Evolutionary conservation across 2,329 filamentous ascomycete genomes (phyloP), one percentile per base, ranked within the genome.

Genomic region (Macrophomina phaseolina): DNA sequence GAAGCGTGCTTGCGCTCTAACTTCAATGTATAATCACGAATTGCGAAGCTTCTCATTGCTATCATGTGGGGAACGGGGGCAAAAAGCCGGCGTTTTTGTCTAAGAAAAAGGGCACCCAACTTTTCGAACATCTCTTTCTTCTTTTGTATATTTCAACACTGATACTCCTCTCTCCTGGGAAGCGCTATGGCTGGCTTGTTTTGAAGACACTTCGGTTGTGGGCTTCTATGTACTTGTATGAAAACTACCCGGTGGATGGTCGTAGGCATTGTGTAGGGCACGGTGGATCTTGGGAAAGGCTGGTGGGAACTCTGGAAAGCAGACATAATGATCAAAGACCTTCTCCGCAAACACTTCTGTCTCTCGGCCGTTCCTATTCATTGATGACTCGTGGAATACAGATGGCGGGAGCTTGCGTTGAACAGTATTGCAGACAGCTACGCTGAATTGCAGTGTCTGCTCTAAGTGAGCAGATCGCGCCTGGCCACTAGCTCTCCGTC

Each of bases 41-140:
- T 18, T 38, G 58, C 46, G 45, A 62, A 36, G 46, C 58, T 48
- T 49, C 45, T 32, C 45, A 62, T 62, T 48, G 32, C 36, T 40
- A 55, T 46, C n/a, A 49, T 23, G 45, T 49, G 58, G 58, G 58
- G 18, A 49, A 49, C 12, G 58, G 58, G 58, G 58, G 42, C 58
- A 62, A 62, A 62, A 62, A 62, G 58, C 58, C 42, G 58, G 58
- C 58, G 58, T 62, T 62, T 60, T 62, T 62, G 58, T 62, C 58
- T 45, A 38, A 62, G 30, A 14, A 38, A 8, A 8, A 38, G 23
- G 23, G 11, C 23, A 3, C 32, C 32, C 32, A 49, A 16, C 46
- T 8, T 28, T 49, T 49, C 16, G 32, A 32, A 32, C n/a, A 46
- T 34, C 40, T 7, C 40, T 34, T 61, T 61, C 9, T 46, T 34